Conservation (phyloP, 73 alveolate species). For the Effrenium voratum region DNA sequence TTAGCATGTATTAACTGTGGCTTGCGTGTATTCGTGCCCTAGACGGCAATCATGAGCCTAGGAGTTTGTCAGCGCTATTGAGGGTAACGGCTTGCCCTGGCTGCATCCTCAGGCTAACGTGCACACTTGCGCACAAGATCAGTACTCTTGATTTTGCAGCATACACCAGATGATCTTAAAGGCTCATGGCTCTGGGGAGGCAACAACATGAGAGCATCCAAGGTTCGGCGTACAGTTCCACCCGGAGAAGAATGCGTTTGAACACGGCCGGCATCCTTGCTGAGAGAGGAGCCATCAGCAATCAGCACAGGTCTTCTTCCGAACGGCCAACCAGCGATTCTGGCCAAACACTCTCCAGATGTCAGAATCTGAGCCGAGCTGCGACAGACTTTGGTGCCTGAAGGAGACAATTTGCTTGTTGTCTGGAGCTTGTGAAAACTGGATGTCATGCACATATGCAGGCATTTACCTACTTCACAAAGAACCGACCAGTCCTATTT, state of each 20-base stretch:
- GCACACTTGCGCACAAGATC: too few species aligned
- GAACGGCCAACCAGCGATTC: slow-evolving; percentile 52
- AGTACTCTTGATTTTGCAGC: neutral
- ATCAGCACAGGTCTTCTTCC: slow-evolving; percentile 26
- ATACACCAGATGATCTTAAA: neutral
- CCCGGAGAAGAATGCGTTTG: slow-evolving; percentile 86
- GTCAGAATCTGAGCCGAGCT: neutral
- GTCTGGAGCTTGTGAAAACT: neutral
- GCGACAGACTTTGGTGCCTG: neutral
- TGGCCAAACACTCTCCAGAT: slow-evolving; percentile 71
- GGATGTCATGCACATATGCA: too few species aligned
- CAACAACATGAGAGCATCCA: too few species aligned
- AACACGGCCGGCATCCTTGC: slow-evolving; percentile 47
- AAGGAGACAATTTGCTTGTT: neutral
- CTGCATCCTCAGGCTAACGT: slow-evolving; percentile 6
- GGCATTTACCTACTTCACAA: too few species aligned
- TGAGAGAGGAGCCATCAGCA: neutral
- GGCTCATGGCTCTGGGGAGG: too few species aligned
- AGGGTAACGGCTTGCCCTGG: slow-evolving; percentile 92
- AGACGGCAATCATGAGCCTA: too few species aligned
- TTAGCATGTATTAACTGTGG: too few species aligned
- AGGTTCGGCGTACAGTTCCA: slow-evolving; percentile 88
- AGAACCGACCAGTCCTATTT: too few species aligned
- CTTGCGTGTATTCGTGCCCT: too few species aligned
- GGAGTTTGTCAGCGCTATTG: slow-evolving; percentile 71